Conservation (phyloP, 345 rosid genomes). For the Sonneratia caseolaris region DNA sequence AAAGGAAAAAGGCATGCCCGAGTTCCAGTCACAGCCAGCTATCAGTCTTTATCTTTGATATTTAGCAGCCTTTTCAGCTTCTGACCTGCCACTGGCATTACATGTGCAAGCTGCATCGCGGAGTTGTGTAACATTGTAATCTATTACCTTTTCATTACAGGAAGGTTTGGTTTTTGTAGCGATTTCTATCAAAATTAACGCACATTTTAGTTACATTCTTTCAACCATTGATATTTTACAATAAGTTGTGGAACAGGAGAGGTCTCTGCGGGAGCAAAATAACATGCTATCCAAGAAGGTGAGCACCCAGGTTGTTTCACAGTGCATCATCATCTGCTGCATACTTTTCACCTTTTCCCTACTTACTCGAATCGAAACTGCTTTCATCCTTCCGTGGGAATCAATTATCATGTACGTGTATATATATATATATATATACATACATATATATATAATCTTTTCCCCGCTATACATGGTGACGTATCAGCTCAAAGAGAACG, state of each 20-base stretch:
- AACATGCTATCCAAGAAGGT: conserved; percentile 53
- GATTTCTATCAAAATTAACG: too few relatives aligned
- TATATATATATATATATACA: not conserved
- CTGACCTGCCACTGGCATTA: too few relatives aligned
- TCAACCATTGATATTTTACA: not conserved
- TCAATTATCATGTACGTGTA: not conserved
- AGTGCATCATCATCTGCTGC: not conserved
- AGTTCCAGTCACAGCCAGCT: too few relatives aligned
- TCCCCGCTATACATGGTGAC: not conserved
- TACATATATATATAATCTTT: not conserved
- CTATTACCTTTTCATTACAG: too few relatives aligned
- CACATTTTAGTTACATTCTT: not conserved
- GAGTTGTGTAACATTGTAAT: too few relatives aligned
- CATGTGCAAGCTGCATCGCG: too few relatives aligned
- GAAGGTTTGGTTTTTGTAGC: too few relatives aligned
- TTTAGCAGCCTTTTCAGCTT: too few relatives aligned
- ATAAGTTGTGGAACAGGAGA: conserved; percentile 34
- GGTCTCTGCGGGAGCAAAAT: conserved; percentile 43
- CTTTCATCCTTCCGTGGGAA: not conserved
- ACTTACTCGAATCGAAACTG: too few relatives aligned
- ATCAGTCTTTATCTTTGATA: too few relatives aligned
- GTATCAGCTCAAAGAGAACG: conserved; percentile 28
- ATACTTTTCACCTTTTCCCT: not conserved
- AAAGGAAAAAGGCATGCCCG: too few relatives aligned
- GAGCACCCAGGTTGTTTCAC: not conserved